Evolutionary conservation across 768 basidiomycete genomes (phyloP).

Genomic region (Boletus sp.): DNA sequence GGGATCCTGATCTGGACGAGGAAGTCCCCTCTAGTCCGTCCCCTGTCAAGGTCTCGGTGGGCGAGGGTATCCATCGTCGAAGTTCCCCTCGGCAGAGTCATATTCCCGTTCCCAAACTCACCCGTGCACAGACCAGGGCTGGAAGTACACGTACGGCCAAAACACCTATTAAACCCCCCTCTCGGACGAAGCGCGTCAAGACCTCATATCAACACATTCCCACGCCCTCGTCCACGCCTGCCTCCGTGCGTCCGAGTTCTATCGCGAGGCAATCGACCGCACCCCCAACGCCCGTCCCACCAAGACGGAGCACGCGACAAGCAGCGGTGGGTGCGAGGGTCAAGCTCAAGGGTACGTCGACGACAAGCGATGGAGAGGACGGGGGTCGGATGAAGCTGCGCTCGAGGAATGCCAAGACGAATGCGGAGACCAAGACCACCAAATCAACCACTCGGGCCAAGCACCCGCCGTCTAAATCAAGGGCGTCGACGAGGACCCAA

Average conservation of each 20-base stretch:
- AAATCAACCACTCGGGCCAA: slow-evolving; percentile 8
- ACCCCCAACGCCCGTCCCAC: slow-evolving; percentile 18
- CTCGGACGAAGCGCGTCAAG: slow-evolving; percentile 18
- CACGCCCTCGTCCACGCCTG: slow-evolving; percentile 27
- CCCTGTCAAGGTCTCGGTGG: slow-evolving; percentile 29
- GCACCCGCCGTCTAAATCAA: slow-evolving; percentile 11
- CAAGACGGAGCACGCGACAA: slow-evolving; percentile 27
- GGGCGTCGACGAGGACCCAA: slow-evolving; percentile 5
- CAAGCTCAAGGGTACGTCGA: slow-evolving; percentile 1
- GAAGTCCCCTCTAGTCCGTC: slow-evolving; percentile 29
- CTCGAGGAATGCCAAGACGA: slow-evolving; percentile 10
- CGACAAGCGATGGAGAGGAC: slow-evolving; percentile 10
- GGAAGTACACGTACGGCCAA: not conserved
- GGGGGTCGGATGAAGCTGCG: slow-evolving; percentile 19
- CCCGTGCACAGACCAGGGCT: slow-evolving; percentile 17
- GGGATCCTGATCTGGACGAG: slow-evolving; percentile 7
- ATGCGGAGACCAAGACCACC: slow-evolving; percentile 7
- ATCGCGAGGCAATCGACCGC: slow-evolving; percentile 11
- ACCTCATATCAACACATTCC: slow-evolving; percentile 23
- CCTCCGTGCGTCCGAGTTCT: not conserved
- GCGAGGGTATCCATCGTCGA: not conserved
- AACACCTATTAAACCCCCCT: not conserved
- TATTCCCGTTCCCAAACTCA: slow-evolving; percentile 1
- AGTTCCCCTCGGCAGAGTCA: not conserved
- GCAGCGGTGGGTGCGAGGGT: slow-evolving; percentile 21